Conservation (phyloP, 208 protist genomes). For the Leishmania amazonensis region DNA sequence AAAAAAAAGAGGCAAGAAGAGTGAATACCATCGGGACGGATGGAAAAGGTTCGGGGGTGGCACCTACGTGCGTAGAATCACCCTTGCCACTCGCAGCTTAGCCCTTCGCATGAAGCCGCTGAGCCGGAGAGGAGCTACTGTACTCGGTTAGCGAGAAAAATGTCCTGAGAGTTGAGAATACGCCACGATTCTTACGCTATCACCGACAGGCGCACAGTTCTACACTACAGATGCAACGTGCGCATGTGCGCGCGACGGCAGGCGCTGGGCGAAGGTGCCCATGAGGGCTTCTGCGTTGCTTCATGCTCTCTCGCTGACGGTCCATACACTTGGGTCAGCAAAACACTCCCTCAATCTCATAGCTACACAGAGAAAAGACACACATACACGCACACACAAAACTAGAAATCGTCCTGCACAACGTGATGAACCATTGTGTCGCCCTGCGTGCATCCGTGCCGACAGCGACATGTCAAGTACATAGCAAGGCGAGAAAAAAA, state of each 20-base stretch:
- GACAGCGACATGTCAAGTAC: too few species aligned
- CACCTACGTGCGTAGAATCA: background rate
- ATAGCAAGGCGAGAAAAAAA: background rate
- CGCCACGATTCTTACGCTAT: background rate
- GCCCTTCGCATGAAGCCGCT: background rate
- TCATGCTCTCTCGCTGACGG: too few species aligned
- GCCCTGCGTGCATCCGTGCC: background rate
- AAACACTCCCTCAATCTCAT: too few species aligned
- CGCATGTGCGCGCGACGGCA: background rate
- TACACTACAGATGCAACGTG: background rate
- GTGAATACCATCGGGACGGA: background rate
- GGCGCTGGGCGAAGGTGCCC: too few species aligned
- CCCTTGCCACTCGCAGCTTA: background rate
- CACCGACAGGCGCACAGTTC: background rate
- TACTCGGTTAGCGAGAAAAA: background rate
- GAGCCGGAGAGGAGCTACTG: background rate
- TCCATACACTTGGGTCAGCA: too few species aligned
- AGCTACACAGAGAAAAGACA: too few species aligned
- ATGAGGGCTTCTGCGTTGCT: too few species aligned
- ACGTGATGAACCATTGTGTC: background rate
- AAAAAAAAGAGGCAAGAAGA: background rate
- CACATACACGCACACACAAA: too few species aligned
- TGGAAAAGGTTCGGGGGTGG: background rate
- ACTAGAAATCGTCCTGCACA: too few species aligned
- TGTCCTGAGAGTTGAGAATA: too few species aligned